Conservation (phyloP, 768 basidiomycete genomes). For the Rhodotorula toruloides region DNA sequence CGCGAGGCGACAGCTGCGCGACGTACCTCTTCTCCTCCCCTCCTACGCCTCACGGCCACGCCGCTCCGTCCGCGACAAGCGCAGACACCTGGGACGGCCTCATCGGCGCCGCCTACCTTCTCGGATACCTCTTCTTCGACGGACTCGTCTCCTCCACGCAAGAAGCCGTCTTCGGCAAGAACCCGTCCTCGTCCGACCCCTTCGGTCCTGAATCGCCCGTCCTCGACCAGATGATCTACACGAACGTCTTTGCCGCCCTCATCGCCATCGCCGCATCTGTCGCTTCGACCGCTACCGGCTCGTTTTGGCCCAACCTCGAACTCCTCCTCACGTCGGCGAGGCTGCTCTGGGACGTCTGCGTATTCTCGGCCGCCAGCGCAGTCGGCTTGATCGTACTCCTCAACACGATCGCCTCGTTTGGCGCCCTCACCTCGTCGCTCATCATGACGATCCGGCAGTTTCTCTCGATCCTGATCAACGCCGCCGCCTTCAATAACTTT, state of each 20-base stretch:
- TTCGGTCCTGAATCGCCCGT: conserved; percentile 40
- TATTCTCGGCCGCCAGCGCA: conserved; percentile 32
- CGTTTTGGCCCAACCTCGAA: conserved; percentile 22
- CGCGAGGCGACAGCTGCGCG: conserved; percentile 15
- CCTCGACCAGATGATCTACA: conserved; percentile 36
- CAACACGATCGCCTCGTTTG: conserved; percentile 40
- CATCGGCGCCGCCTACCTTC: conserved; percentile 27
- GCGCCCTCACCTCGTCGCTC: conserved; percentile 28
- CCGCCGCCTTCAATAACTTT: conserved; percentile 42
- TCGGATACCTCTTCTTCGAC: conserved; percentile 42
- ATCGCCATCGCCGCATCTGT: conserved; percentile 28
- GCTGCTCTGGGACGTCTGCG: conserved; percentile 29
- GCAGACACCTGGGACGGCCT: conserved; percentile 3
- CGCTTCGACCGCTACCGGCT: conserved; percentile 21
- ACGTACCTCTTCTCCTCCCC: conserved; percentile 39
- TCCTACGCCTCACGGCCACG: conserved; percentile 9
- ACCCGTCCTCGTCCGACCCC: conserved; percentile 33
- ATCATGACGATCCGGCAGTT: conserved; percentile 42
- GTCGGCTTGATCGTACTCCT: conserved; percentile 37
- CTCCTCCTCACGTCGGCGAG: conserved; percentile 14
- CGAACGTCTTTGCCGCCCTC: conserved; percentile 33
- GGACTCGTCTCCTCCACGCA: conserved; percentile 42
- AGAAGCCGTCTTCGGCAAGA: conserved; percentile 41
- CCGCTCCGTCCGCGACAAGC: neutral
- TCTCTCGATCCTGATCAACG: conserved; percentile 42